A percentile compares a stretch with the other conserved stretches of the same genome.
Conservation (phyloP, 139 green algal genomes). For the Tetraselmis striata region DNA sequence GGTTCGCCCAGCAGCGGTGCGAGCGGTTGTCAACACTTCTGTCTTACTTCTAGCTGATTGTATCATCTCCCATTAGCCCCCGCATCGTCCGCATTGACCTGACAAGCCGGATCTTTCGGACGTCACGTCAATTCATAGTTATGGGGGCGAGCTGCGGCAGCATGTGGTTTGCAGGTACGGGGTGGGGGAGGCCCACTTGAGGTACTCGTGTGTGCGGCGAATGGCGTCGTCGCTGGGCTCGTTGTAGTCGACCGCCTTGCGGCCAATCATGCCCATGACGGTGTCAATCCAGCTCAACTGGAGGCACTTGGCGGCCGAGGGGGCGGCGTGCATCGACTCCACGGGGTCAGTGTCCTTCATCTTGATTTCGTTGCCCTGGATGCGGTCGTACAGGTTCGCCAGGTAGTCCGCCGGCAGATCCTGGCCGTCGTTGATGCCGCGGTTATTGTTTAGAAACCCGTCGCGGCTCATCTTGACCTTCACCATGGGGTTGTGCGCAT, state of each 20-base stretch:
- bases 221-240: conserved; percentile 77
- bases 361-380: conserved; percentile 94
- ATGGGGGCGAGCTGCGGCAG: no score
- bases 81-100: no score
- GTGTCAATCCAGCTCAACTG: conserved; percentile 45
- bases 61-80: no score
- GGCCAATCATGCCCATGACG: conserved; percentile 51
- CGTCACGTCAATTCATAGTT: no score
- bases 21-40: conserved; percentile 14
- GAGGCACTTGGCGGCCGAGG: conserved; percentile 1
- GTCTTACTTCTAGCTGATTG: no score
- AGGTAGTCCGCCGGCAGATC: conserved; percentile 88
- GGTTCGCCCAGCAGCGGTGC: conserved; percentile 42
- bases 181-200: conserved; percentile 25
- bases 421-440: conserved; percentile 92
- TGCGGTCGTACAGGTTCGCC: conserved; percentile 87
- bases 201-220: conserved; percentile 44
- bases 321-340: conserved; percentile 6
- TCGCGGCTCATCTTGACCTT: conserved; percentile 76
- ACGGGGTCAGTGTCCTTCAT: conserved; percentile 65
- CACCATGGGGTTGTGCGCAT: conserved; percentile 93
- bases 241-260: conserved; percentile 26
- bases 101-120: no score
- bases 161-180: no score
- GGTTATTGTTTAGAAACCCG: conserved; percentile 96